These are phyloP conservation scores for Cryptosporidium baileyi DNA, from an alignment of 169 alveolate genomes.

Conservation along the genomic window DNA sequence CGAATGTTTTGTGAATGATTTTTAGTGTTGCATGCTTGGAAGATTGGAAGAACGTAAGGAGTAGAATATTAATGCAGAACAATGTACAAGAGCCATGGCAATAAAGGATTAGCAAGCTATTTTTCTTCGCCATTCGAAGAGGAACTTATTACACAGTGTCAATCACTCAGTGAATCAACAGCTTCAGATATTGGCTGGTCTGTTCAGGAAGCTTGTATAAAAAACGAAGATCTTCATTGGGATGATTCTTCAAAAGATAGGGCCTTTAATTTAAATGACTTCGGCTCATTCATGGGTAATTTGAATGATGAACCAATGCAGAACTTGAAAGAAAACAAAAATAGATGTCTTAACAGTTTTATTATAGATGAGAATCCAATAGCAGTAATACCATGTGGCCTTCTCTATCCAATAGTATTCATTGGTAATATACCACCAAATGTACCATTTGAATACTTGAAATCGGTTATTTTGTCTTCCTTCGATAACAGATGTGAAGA, in stretches of 20 bases:
- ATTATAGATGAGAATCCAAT: constrained; percentile 49
- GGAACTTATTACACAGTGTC: constrained; percentile 20
- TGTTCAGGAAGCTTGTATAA: constrained; percentile 45
- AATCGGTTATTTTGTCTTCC: constrained; percentile 62
- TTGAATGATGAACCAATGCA: constrained; percentile 16
- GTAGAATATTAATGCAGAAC: constrained; percentile 50
- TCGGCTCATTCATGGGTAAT: constrained; percentile 61
- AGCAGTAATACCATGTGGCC: constrained; percentile 65
- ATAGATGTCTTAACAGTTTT: constrained; percentile 1
- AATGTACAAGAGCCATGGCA: constrained; percentile 66
- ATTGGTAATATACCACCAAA: constrained; percentile 82
- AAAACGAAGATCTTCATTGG: constrained; percentile 38
- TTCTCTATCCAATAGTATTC: constrained; percentile 73
- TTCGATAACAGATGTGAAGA: constrained; percentile 48
- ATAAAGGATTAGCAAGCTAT: constrained; percentile 49
- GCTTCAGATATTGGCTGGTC: constrained; percentile 71
- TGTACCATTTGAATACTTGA: constrained; percentile 75
- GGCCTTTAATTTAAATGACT: constrained; percentile 1
- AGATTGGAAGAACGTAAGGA: not conserved
- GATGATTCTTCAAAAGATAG: constrained; percentile 17
- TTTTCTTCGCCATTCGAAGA: constrained; percentile 63
- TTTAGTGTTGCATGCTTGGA: constrained; percentile 46
- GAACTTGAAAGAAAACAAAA: not conserved
- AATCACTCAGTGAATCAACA: constrained; percentile 42
- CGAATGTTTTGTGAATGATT: constrained; percentile 27